phyloP scores from a whole-genome alignment of 2,329 filamentous ascomycete genomes.

The Grosmannia penicillata region DNA sequence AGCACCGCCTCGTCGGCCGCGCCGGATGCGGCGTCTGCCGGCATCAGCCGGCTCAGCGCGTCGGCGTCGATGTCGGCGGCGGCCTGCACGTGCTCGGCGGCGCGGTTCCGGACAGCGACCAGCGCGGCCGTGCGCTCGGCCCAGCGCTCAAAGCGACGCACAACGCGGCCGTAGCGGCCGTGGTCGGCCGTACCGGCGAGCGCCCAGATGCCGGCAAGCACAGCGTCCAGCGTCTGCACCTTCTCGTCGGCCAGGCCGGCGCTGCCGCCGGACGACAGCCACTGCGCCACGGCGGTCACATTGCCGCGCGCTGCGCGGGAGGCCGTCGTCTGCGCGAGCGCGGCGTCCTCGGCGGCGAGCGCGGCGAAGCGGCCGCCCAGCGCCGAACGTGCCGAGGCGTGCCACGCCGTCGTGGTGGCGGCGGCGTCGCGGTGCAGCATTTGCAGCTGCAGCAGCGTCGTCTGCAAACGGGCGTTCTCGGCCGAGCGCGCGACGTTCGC shows the following conservation, averaged over 20 bases:
- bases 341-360: conserved; percentile 20
- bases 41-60: not conserved
- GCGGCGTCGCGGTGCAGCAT: conserved; percentile 43
- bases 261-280: conserved; percentile 22
- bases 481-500: conserved; percentile 43
- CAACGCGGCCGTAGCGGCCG: conserved; percentile 34
- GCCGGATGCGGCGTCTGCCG: not conserved
- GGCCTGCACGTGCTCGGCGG: conserved; percentile 1
- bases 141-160: conserved; percentile 47
- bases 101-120: conserved; percentile 22
- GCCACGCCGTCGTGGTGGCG: conserved; percentile 30
- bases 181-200: conserved; percentile 16
- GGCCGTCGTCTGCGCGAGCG: conserved; percentile 20
- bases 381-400: conserved; percentile 34
- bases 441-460: conserved; percentile 50
- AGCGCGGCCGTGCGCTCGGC: conserved; percentile 30
- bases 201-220: conserved; percentile 41
- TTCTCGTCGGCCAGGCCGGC: conserved; percentile 28
- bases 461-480: conserved; percentile 43
- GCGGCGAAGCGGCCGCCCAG: conserved; percentile 28
- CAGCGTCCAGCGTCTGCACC: conserved; percentile 40
- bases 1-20: conserved; percentile 15
- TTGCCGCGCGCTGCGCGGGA: conserved; percentile 35
- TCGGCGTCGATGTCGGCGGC: conserved; percentile 13
- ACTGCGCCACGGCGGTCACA: conserved; percentile 33